Evolutionary conservation across 176 grass and related monocot genomes (phyloP).

Genomic region (Neostapfia colusana): DNA sequence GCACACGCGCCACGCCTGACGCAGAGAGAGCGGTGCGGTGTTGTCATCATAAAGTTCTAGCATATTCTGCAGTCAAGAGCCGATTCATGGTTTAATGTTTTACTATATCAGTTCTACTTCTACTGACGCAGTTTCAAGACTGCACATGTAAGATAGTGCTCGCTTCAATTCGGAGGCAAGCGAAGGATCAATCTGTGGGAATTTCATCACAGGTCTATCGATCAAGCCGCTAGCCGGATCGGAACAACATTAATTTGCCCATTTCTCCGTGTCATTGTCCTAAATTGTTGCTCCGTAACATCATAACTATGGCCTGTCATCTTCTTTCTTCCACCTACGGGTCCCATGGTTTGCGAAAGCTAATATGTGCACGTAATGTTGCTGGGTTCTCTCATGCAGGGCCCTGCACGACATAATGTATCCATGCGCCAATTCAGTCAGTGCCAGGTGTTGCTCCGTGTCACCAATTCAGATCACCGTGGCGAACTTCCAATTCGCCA

Average conservation of each 20-base stretch:
- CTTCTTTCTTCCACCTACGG: neutral
- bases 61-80: neutral
- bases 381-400: neutral
- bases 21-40: neutral
- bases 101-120: too few relatives aligned
- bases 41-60: constrained; percentile 19
- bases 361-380: neutral
- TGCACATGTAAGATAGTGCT: neutral
- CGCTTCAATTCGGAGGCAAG: neutral
- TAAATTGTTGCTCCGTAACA: constrained; percentile 25
- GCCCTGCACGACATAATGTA: neutral
- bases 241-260: neutral
- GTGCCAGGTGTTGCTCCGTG: too few relatives aligned
- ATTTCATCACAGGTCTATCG: too few relatives aligned
- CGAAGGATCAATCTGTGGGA: neutral
- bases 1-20: too few relatives aligned
- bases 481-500: too few relatives aligned
- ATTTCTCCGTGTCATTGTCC: neutral
- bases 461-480: too few relatives aligned
- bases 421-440: too few relatives aligned
- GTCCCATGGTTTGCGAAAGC: neutral
- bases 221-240: too few relatives aligned
- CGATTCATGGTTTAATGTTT: neutral
- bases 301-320: neutral
- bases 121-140: neutral